Evolutionary conservation across 164 flowering plant genomes (phyloP), one percentile per base, ranked within the genome.

Genomic region (Platanus orientalis): DNA sequence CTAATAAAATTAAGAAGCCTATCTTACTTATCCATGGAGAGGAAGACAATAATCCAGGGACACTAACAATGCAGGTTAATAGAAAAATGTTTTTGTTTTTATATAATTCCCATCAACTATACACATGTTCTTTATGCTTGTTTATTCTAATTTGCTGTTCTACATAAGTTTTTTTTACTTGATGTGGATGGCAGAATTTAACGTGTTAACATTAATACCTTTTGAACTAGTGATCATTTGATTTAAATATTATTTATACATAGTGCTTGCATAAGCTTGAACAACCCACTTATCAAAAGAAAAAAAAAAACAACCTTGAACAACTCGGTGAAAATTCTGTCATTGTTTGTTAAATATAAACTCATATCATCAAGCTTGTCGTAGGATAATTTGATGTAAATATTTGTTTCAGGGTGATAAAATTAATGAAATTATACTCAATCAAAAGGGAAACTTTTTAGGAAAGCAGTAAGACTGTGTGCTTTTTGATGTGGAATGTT

Each of bases 31-130:
- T 94, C 59, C 98, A 94, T 73, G 98, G 98, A 55, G 98, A 94
- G 77, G 97, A 94, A 78, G 98, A 94, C 70, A 91, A 88, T 74
- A 94, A 94, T 75, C 58, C 98, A 16, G 98, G 98, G 71, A 91
- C 98, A 32, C 71, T 91, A 53, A 91, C 97, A 64, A 94, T 94
- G 96, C 98, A 94, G 96, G 98, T 94, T 57, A 66, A 59, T 51
- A n/a, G 44, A 45, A 36, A 19, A n/a, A n/a, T n/a, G 29, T 39
- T 58, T 24, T 20, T 30, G 20, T 2, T 23, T 48, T 48, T 12
- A 20, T 29, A 13, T 0, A 28, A 12, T 16, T 12, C 5, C 44
- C 27, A 11, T n/a, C n/a, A n/a, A n/a, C n/a, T n/a, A n/a, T n/a
- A n/a, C n/a, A n/a, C n/a, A n/a, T n/a, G n/a, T n/a, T n/a, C n/a